phyloP scores from a whole-genome alignment of 306 rosid species.

The Cucumis melo region DNA sequence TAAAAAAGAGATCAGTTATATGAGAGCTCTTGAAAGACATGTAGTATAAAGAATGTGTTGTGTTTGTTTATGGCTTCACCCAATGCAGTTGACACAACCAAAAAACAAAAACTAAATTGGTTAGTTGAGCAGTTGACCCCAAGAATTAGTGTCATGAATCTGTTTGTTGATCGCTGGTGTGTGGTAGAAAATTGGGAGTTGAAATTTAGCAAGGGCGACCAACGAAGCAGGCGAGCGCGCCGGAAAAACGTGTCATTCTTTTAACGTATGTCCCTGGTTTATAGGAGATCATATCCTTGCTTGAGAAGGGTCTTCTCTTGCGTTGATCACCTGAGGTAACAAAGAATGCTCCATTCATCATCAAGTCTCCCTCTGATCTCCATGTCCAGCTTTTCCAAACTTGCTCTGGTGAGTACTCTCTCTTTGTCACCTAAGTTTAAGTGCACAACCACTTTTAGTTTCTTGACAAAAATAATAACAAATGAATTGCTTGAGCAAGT shows the following conservation, averaged over 20 bases:
- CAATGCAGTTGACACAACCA: not conserved
- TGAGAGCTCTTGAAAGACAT: not conserved
- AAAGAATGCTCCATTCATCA: conserved; percentile 62
- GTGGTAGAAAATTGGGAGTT: not conserved
- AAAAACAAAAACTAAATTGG: not conserved
- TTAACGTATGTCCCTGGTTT: conserved; percentile 37
- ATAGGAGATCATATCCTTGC: conserved; percentile 30
- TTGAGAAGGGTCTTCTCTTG: conserved; percentile 13
- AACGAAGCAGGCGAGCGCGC: conserved; percentile 21
- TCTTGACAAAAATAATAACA: not conserved
- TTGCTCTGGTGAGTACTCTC: conserved; percentile 26
- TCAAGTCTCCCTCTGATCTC: conserved; percentile 63
- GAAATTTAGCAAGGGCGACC: conserved; percentile 35
- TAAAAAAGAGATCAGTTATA: not conserved
- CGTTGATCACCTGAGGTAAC: conserved; percentile 26
- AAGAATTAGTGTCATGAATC: not conserved
- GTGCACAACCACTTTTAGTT: not conserved
- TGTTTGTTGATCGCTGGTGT: not conserved
- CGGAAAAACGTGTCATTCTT: conserved; percentile 39
- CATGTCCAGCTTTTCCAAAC: conserved; percentile 53
- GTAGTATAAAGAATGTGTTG: not conserved
- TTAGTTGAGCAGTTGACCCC: not conserved
- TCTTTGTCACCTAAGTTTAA: conserved; percentile 42
- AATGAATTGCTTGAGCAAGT: not conserved
- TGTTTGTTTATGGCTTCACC: not conserved